These are phyloP conservation scores for Sextonia rubra DNA, from an alignment of 164 flowering plant genomes.

Conservation along the genomic window DNA sequence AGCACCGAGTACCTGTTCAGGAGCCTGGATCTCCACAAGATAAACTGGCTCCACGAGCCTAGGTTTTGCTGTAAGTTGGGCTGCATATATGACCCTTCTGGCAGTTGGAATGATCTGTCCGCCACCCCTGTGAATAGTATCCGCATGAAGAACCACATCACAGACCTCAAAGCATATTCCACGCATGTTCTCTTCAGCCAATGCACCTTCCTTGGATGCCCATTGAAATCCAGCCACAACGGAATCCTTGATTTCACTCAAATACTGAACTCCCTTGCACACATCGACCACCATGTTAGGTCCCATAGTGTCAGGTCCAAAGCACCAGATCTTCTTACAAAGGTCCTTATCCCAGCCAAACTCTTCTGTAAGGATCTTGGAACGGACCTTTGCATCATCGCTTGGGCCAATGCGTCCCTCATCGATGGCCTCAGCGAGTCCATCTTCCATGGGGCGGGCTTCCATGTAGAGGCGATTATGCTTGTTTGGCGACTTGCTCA, in stretches of 20 bases:
- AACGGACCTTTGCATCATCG: constrained; percentile 30
- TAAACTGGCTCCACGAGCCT: constrained; percentile 31
- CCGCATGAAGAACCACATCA: constrained; percentile 36
- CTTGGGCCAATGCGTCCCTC: constrained; percentile 32
- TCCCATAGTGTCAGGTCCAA: constrained; percentile 36
- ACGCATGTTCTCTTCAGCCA: constrained; percentile 37
- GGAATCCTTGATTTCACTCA: constrained; percentile 33
- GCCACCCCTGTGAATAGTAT: constrained; percentile 36
- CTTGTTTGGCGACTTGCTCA: constrained; percentile 36
- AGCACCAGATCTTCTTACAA: constrained; percentile 35
- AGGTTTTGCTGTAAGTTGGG: constrained; percentile 31
- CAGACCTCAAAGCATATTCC: constrained; percentile 37
- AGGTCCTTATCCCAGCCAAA: constrained; percentile 35
- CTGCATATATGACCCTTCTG: constrained; percentile 29
- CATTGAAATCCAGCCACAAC: constrained; percentile 32
- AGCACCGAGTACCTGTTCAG: constrained; percentile 55
- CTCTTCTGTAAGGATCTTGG: constrained; percentile 28
- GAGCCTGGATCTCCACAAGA: constrained; percentile 33
- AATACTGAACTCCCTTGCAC: constrained; percentile 36
- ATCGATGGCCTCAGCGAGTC: constrained; percentile 33
- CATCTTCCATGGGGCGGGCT: constrained; percentile 33
- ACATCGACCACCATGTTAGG: constrained; percentile 35
- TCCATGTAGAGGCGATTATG: constrained; percentile 36
- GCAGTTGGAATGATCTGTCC: constrained; percentile 30
- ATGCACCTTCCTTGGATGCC: constrained; percentile 36